A percentile compares a stretch with the other conserved stretches of the same genome.
Evolutionary conservation across 768 basidiomycete genomes (phyloP).

Genomic region (Agaricus blazei): DNA sequence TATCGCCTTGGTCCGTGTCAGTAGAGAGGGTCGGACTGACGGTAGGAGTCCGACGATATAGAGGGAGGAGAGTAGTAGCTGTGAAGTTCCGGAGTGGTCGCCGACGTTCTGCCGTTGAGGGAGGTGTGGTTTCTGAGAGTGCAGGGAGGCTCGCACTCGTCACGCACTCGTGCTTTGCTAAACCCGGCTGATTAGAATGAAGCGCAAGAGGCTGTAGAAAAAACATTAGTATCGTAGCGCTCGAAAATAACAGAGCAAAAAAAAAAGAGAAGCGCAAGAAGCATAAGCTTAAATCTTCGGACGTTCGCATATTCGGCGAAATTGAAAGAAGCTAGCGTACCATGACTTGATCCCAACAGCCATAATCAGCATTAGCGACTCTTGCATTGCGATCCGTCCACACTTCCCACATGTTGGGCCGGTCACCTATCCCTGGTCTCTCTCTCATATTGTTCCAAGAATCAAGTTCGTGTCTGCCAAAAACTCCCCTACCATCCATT

Average conservation of each 20-base stretch:
- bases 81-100: background rate
- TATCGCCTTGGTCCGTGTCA: background rate
- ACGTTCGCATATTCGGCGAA: background rate
- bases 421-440: slow-evolving; percentile 18
- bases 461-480: background rate
- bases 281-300: background rate
- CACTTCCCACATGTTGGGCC: slow-evolving; percentile 43
- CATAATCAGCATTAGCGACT: slow-evolving; percentile 11
- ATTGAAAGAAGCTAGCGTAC: slow-evolving; percentile 23
- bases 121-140: background rate
- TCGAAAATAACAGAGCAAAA: background rate
- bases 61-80: slow-evolving; percentile 16
- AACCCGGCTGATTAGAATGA: background rate
- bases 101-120: background rate
- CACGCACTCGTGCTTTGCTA: background rate
- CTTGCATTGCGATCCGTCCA: slow-evolving; percentile 20
- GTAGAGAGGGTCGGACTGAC: background rate
- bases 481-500: background rate
- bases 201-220: background rate
- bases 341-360: slow-evolving; percentile 35
- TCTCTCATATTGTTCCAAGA: background rate
- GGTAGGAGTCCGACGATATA: background rate
- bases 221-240: background rate
- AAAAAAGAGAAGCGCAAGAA: background rate
- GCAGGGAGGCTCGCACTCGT: background rate